Evolutionary conservation across 192 early-diverging fungal genomes (phyloP), one percentile per base, ranked within the genome.

Genomic region (Backusella macrospora): DNA sequence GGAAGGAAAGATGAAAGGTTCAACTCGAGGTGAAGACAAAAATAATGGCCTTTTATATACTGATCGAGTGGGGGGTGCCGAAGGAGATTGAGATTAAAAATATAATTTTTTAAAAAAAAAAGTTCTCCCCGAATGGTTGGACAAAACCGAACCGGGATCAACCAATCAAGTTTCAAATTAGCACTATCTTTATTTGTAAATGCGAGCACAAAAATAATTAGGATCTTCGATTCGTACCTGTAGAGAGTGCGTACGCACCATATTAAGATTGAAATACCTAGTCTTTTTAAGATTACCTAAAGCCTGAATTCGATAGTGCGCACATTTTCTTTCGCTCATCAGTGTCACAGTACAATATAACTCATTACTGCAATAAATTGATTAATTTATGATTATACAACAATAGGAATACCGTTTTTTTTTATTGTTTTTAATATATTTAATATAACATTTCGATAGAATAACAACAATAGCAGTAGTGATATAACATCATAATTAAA

Each of bases 61-160:
- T 59, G 52, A 59, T 59, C 26, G 26, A 59, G 52, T 59, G 52
- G 52, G 52, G 52, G 52, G 52, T 59, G 48, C 52, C 21, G 21
- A 59, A 59, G 4, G 18, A 26, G 52, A 59, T 59, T 18, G 52
- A 59, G 52, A 59, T 59, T 59, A 59, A 59, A 59, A 52, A 59
- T 13, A 23, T 59, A 59, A 59, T 23, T 59, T 59, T 59, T 59
- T 1, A 34, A 59, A 59, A 59, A 59, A 43, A 43, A 59, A 59
- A 59, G 52, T 59, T 59, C 52, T 59, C 52, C 52, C 52, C 23
- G 52, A 59, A 59, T 59, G 52, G 52, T 59, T 59, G 52, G 52
- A 59, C 52, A 59, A 59, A 59, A 23, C 52, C 23, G 52, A 59
- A 59, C 21, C 10, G 13, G 9, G 52, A 59, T 59, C 52, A 59